phyloP scores from a whole-genome alignment of 2,329 filamentous ascomycete species.

The Colletotrichum sp. region DNA sequence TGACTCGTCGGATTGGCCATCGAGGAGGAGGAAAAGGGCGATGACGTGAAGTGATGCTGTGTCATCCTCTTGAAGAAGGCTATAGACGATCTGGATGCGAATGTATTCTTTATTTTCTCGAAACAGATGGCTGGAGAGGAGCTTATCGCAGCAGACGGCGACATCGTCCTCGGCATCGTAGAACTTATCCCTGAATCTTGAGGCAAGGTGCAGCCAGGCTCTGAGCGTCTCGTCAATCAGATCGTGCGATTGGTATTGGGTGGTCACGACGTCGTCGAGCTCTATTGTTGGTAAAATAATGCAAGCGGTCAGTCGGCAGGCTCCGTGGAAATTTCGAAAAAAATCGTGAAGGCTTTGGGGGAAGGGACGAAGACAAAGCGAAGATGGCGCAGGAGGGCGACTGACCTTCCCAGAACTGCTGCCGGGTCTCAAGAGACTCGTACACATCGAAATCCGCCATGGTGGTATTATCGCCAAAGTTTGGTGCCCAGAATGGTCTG shows the following conservation, averaged over 20 bases:
- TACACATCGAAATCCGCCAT: conserved; percentile 71
- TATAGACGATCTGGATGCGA: conserved; percentile 90
- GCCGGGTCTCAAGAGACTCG: conserved; percentile 75
- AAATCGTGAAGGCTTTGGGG: not conserved
- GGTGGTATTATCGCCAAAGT: conserved; percentile 28
- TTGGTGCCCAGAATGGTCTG: not conserved
- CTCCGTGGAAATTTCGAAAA: not conserved
- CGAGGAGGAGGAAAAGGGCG: conserved; percentile 82
- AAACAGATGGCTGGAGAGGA: conserved; percentile 80
- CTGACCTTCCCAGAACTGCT: conserved; percentile 88
- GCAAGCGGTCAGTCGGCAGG: conserved; percentile 3
- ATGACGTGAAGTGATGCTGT: conserved; percentile 80
- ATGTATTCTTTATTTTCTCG: conserved; percentile 81
- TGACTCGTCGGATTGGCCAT: conserved; percentile 78
- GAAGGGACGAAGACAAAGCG: conserved; percentile 8
- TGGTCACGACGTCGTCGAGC: conserved; percentile 51
- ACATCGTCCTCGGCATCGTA: conserved; percentile 80
- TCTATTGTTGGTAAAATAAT: conserved; percentile 37
- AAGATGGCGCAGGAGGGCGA: conserved; percentile 22
- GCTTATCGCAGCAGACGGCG: conserved; percentile 77
- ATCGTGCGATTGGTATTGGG: conserved; percentile 57
- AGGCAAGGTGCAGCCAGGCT: conserved; percentile 80
- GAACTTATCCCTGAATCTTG: conserved; percentile 77
- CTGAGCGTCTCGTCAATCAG: conserved; percentile 84
- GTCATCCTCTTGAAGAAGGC: conserved; percentile 89